Evolutionary conservation across 176 grass and related monocot species (phyloP), one percentile per base, ranked within the genome.

Genomic region (Bromus sterilis): DNA sequence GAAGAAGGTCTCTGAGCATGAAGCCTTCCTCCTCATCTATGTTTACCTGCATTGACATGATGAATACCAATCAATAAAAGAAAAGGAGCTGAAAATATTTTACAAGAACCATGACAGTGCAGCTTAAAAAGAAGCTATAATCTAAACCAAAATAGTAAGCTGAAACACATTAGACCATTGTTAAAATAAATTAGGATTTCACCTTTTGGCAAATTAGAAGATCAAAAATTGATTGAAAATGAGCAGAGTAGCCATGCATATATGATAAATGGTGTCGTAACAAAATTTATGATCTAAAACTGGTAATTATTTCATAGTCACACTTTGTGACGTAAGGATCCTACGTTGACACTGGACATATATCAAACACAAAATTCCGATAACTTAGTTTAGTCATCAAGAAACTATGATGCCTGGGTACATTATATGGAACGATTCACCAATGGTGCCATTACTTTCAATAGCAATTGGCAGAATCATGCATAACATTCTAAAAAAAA

Each of bases 1-100:
- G 93, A 77, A 95, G 96, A 21, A 42, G 84, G 74, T 92, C 92
- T 87, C 86, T 90, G 18, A 98, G 86, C 63, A 87, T 71, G 66
- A 90, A 91, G 82, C 89, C 88, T 82, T 90, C 90, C n/a, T 87
- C 88, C 24, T 85, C 89, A 35, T 89, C 86, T 82, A 86, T 43
- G n/a, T 89, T 89, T 79, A 75, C 89, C 93, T 95, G 80, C 37
- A 68, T 29, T 15, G 69, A 78, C 34, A 86, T 64, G 53, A 61
- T 83, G 10, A 70, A 83, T 35, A 78, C 41, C 35, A 26, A 75
- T 15, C 41, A 53, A 84, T 26, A 80, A 39, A 12, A 85, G 7
- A 66, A 48, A 75, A 53, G 1, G 31, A 35, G 62, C 25, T 43
- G 10, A 39, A 81, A 15, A 71, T 62, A 4, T 35, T 25, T 82